Evolutionary conservation across 345 rosid species (phyloP).

Genomic region (Eucalyptus marginata): DNA sequence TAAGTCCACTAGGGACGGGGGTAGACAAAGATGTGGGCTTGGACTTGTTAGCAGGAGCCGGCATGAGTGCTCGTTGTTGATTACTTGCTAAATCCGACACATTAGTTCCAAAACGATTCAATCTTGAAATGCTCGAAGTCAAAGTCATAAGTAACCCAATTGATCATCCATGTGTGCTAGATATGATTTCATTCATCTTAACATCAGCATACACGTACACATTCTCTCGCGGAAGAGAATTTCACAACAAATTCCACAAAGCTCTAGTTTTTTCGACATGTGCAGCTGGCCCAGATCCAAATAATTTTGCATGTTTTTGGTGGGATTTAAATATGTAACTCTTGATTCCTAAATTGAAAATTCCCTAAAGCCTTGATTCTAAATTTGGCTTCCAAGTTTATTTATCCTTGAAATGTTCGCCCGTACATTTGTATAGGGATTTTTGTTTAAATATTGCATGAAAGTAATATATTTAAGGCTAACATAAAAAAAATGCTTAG

Average conservation of each 20-base stretch:
- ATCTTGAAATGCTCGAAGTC: neutral
- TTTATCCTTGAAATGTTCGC: neutral
- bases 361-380: neutral
- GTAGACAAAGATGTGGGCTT: neutral
- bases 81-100: neutral
- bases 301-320: neutral
- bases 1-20: neutral
- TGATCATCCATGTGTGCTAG: neutral
- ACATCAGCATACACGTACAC: neutral
- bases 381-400: neutral
- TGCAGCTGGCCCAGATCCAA: neutral
- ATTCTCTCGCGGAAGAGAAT: neutral
- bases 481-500: neutral
- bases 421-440: neutral
- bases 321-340: neutral
- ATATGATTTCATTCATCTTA: neutral
- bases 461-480: neutral
- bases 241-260: neutral
- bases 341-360: neutral
- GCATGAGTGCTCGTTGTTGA: neutral
- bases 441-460: neutral
- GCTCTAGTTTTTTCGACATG: neutral
- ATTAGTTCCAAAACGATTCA: neutral
- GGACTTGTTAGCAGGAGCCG: neutral
- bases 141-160: neutral